Evolutionary conservation across 805 yeast genomes (phyloP).

Genomic region (Kodamaea sagamina): DNA sequence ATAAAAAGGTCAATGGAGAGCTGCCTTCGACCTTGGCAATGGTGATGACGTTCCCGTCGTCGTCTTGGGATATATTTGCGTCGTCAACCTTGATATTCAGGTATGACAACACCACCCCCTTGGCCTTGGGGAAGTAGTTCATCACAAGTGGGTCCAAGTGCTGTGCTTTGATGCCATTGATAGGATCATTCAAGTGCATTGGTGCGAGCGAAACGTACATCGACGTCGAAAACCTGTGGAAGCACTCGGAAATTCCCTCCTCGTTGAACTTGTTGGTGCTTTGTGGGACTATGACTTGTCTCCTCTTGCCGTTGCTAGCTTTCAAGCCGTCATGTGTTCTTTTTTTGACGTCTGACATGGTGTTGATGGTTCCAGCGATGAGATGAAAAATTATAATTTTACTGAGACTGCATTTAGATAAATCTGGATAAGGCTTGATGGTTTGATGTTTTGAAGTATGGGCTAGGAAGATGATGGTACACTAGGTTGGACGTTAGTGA

Average conservation of each 20-base stretch:
- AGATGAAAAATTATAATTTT: conserved; percentile 6
- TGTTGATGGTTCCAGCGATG: conserved; percentile 8
- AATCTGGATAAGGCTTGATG: background rate
- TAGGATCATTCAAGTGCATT: conserved; percentile 62
- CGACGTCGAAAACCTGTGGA: conserved; percentile 57
- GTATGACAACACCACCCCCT: conserved; percentile 85
- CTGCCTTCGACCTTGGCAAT: conserved; percentile 73
- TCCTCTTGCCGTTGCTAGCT: conserved; percentile 18
- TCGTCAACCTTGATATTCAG: conserved; percentile 58
- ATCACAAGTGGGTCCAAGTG: conserved; percentile 88
- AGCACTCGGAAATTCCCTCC: conserved; percentile 66
- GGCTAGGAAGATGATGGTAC: background rate
- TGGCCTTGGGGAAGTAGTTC: conserved; percentile 70
- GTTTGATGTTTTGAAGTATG: too few species aligned
- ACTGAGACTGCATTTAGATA: conserved; percentile 1
- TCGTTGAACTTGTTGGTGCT: conserved; percentile 39
- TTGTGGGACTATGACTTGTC: conserved; percentile 21
- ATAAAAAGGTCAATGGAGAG: conserved; percentile 83
- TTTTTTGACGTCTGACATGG: conserved; percentile 10
- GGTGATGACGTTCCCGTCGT: conserved; percentile 40
- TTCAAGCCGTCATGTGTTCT: conserved; percentile 9
- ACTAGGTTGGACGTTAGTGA: too few species aligned
- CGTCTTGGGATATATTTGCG: conserved; percentile 41
- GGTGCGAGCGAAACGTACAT: conserved; percentile 91
- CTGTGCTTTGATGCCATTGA: conserved; percentile 79